A percentile compares a stretch with the other conserved stretches of the same genome.
Conservation (phyloP, 2,329 filamentous ascomycete species). For the Talaromyces sp. region DNA sequence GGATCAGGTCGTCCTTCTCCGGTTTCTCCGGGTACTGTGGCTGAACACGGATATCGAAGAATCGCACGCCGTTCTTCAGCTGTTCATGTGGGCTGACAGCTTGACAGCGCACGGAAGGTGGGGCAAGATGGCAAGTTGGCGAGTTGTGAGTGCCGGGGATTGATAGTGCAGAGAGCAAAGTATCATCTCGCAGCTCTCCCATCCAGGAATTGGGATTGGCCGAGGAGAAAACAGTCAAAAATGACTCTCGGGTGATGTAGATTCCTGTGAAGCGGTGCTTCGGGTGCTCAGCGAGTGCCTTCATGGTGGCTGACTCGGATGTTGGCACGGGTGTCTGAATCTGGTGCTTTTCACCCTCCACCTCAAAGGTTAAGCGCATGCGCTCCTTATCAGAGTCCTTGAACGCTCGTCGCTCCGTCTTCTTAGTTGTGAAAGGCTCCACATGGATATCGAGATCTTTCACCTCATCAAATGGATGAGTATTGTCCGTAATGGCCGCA, state of each 20-base stretch:
- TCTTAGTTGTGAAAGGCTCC: constrained; percentile 67
- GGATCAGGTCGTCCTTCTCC: constrained; percentile 68
- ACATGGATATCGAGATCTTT: constrained; percentile 66
- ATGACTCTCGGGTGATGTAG: constrained; percentile 60
- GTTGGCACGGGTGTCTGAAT: constrained; percentile 71
- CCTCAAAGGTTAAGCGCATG: constrained; percentile 73
- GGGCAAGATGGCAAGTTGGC: constrained; percentile 78
- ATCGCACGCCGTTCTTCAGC: constrained; percentile 86
- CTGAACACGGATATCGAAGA: constrained; percentile 87
- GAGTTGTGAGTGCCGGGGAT: constrained; percentile 97
- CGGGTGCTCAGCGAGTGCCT: constrained; percentile 56
- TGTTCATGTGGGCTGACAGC: constrained; percentile 75
- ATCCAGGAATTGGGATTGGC: constrained; percentile 77
- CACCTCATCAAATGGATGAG: constrained; percentile 61
- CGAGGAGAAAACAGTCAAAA: constrained; percentile 69
- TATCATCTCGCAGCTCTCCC: constrained; percentile 70
- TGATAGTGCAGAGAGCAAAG: constrained; percentile 76
- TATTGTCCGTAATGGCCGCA: constrained; percentile 51
- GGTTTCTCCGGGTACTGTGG: constrained; percentile 60
- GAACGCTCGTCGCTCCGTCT: constrained; percentile 64
- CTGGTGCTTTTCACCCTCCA: constrained; percentile 65
- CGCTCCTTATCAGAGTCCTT: constrained; percentile 64
- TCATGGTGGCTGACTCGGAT: constrained; percentile 63
- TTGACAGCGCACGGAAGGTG: constrained; percentile 93
- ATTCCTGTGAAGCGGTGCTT: constrained; percentile 65